Evolutionary conservation across 192 early-diverging fungal genomes (phyloP).

Genomic region (Coemansia sp.): DNA sequence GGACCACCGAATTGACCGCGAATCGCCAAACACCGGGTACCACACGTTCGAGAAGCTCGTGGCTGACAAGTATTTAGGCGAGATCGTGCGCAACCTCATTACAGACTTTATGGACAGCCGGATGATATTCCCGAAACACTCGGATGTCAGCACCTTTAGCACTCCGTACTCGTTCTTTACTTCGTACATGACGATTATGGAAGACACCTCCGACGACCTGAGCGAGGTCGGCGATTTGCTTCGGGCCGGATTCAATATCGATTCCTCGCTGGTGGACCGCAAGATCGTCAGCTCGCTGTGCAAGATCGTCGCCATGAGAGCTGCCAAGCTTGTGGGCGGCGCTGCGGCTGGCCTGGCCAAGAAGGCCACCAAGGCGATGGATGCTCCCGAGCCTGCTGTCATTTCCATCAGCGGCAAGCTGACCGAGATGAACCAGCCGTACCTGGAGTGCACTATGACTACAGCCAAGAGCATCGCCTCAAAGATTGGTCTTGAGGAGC

Average conservation of each 20-base stretch:
- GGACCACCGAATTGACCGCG: slow-evolving; percentile 80
- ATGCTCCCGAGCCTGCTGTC: slow-evolving; percentile 12
- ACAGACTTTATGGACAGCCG: slow-evolving; percentile 79
- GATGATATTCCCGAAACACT: slow-evolving; percentile 65
- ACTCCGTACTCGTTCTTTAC: slow-evolving; percentile 74
- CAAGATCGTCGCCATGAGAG: slow-evolving; percentile 78
- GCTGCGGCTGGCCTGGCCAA: slow-evolving; percentile 58
- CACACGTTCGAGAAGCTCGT: slow-evolving; percentile 96
- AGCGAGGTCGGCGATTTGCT: slow-evolving; percentile 66
- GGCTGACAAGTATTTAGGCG: slow-evolving; percentile 92
- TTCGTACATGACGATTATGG: slow-evolving; percentile 72
- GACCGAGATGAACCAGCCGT: slow-evolving; percentile 54
- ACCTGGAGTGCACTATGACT: slow-evolving; percentile 28
- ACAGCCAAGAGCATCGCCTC: slow-evolving; percentile 17
- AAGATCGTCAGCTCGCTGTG: slow-evolving; percentile 79
- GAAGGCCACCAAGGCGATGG: slow-evolving; percentile 26
- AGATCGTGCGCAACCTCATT: slow-evolving; percentile 79
- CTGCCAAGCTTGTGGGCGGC: slow-evolving; percentile 75
- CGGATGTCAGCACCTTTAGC: slow-evolving; percentile 55
- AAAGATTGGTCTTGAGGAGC: slow-evolving; percentile 8
- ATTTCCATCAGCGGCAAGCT: slow-evolving; percentile 47
- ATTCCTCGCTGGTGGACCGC: slow-evolving; percentile 71
- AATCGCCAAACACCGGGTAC: slow-evolving; percentile 72
- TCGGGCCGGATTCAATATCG: slow-evolving; percentile 65
- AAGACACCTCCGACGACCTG: slow-evolving; percentile 66